These are phyloP conservation scores for Aspergillus conjunctus DNA, from an alignment of 495 filamentous ascomycete genomes.

Conservation along the genomic window DNA sequence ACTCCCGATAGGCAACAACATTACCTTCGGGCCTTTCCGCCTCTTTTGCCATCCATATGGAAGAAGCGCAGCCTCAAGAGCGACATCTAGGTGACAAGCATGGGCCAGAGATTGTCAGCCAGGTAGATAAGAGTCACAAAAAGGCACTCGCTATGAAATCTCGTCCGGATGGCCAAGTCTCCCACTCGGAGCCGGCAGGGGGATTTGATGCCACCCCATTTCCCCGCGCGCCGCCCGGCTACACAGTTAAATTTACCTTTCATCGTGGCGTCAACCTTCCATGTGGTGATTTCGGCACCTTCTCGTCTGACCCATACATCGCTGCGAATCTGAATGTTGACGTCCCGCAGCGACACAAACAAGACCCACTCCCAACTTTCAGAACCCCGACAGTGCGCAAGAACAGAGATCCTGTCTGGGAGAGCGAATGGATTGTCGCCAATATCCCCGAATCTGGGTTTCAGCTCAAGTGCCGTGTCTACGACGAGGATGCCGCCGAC, in stretches of 20 bases:
- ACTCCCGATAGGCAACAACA: conserved; percentile 7
- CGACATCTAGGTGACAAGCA: conserved; percentile 37
- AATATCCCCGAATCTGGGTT: conserved; percentile 81
- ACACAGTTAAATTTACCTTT: conserved; percentile 83
- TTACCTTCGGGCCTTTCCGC: conserved; percentile 1
- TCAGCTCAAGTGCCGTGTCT: conserved; percentile 74
- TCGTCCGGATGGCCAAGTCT: conserved; percentile 19
- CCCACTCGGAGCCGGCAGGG: conserved; percentile 59
- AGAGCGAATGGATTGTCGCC: conserved; percentile 82
- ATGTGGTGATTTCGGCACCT: conserved; percentile 71
- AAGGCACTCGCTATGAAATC: conserved; percentile 41
- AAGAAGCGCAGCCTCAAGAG: conserved; percentile 24
- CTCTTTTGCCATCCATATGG: conserved; percentile 20
- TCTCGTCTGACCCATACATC: conserved; percentile 85
- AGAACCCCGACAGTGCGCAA: conserved; percentile 75
- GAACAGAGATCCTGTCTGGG: conserved; percentile 75
- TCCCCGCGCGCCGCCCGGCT: conserved; percentile 70
- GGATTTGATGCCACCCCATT: conserved; percentile 80
- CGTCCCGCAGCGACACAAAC: conserved; percentile 73
- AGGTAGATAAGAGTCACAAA: conserved; percentile 60
- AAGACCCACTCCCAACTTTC: conserved; percentile 70
- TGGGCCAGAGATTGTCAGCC: conserved; percentile 54
- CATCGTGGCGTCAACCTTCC: conserved; percentile 79
- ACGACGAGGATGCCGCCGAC: conserved; percentile 86
- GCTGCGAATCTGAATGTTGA: conserved; percentile 64